These are phyloP conservation scores for Dictyostelium firmibasis DNA, from an alignment of 78 protist species.

Conservation along the genomic window DNA sequence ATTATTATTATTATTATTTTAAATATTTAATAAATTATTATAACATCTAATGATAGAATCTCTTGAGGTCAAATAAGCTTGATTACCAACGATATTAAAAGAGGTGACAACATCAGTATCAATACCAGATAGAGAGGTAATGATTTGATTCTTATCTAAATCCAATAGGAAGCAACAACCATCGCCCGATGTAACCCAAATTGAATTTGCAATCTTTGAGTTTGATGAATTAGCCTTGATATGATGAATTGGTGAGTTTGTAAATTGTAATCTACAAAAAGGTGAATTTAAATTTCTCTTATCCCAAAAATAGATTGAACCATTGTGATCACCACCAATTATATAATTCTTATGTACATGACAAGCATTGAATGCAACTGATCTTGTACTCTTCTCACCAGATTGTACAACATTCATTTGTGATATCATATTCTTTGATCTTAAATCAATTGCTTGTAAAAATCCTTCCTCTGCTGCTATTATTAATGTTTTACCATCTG, in stretches of 20 bases:
- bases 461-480: conserved; percentile 64
- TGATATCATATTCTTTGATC: conserved; percentile 17
- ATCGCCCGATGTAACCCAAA: conserved; percentile 46
- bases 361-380: conserved; percentile 64
- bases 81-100: not conserved
- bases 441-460: conserved; percentile 25
- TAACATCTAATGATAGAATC: conserved; percentile 66
- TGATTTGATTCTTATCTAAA: not conserved
- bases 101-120: conserved; percentile 75
- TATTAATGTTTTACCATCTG: conserved; percentile 40
- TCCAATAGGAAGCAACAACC: conserved; percentile 26
- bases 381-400: not conserved
- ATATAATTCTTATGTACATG: conserved; percentile 9
- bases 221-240: not conserved
- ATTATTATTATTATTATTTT: not conserved
- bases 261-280: conserved; percentile 41
- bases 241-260: conserved; percentile 71
- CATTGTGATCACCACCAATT: conserved; percentile 74
- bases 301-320: conserved; percentile 39
- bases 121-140: conserved; percentile 54
- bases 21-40: conserved; percentile 9
- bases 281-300: conserved; percentile 16
- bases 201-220: not conserved
- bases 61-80: conserved; percentile 29
- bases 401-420: not conserved